Percentiles rank a stretch among this genome's conserved stretches.
Evolutionary conservation across 2,329 filamentous ascomycete genomes (phyloP).

Genomic region (Macrophomina tecta): DNA sequence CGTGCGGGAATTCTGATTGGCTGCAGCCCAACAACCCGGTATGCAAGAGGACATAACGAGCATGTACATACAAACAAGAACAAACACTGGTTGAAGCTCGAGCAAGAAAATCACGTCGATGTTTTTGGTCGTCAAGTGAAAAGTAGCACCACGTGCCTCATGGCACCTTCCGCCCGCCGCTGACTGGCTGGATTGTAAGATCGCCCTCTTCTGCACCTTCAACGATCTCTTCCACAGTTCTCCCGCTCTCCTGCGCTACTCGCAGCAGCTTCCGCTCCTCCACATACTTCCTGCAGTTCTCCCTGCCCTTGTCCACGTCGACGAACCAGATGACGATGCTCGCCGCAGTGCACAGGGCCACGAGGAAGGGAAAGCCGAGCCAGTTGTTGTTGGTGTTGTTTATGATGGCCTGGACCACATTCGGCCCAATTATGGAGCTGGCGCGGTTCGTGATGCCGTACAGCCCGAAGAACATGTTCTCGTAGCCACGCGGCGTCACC

Average conservation of each 20-base stretch:
- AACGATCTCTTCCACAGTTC: conserved; percentile 21
- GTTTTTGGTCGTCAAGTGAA: too few relatives aligned
- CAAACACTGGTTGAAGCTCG: too few relatives aligned
- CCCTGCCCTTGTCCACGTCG: conserved; percentile 22
- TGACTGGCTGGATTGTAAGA: conserved; percentile 1
- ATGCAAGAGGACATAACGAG: too few relatives aligned
- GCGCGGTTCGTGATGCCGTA: conserved; percentile 74
- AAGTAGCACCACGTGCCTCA: background rate
- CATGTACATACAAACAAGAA: too few relatives aligned
- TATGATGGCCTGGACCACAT: conserved; percentile 73
- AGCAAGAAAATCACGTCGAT: too few relatives aligned
- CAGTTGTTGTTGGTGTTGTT: conserved; percentile 64
- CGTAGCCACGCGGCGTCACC: conserved; percentile 70
- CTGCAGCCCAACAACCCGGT: too few relatives aligned
- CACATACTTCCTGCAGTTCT: conserved; percentile 25
- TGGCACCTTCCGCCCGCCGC: background rate
- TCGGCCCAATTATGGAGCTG: conserved; percentile 69
- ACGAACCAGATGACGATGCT: conserved; percentile 28
- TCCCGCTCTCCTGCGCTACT: conserved; percentile 18
- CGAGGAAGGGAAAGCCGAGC: conserved; percentile 27
- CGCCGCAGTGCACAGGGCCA: conserved; percentile 10
- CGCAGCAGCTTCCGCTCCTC: conserved; percentile 25
- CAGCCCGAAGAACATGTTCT: conserved; percentile 73
- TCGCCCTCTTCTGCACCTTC: conserved; percentile 3
- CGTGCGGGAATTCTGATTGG: too few relatives aligned